Percentiles rank a stretch among this genome's conserved stretches.
These are phyloP conservation scores for Truncatella angustata DNA, from an alignment of 2,329 filamentous ascomycete genomes.

Conservation along the genomic window DNA sequence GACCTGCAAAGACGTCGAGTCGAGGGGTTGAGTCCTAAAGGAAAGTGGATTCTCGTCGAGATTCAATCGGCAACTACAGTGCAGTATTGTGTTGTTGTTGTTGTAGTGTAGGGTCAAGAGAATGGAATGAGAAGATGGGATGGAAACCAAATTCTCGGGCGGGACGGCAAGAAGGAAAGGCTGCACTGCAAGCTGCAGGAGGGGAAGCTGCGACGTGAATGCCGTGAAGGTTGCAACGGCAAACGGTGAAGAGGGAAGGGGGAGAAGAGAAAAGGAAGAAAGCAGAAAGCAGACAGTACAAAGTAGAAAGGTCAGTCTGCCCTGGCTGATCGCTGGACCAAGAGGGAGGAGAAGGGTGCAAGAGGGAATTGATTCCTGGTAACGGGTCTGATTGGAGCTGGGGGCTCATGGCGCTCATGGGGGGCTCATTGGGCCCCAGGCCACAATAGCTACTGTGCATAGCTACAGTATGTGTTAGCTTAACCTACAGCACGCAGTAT, in stretches of 20 bases:
- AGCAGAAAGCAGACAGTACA: conserved; percentile 4
- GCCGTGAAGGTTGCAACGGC: neutral
- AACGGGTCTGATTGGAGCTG: neutral
- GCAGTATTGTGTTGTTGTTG: neutral
- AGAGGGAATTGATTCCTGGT: no score
- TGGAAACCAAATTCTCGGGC: conserved; percentile 6
- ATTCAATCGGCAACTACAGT: neutral
- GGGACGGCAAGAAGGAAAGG: conserved; percentile 13
- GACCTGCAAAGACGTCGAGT: conserved; percentile 10
- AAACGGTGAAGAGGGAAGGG: neutral
- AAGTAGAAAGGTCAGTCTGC: conserved; percentile 8
- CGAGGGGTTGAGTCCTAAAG: neutral
- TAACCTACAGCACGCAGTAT: no score
- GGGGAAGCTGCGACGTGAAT: conserved; percentile 3
- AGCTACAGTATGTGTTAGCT: no score
- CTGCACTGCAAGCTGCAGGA: neutral
- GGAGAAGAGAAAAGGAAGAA: conserved; percentile 3
- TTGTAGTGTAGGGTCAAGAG: conserved; percentile 9
- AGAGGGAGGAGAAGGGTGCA: no score
- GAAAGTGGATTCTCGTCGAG: conserved; percentile 2
- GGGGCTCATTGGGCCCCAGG: neutral
- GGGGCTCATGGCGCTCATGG: neutral
- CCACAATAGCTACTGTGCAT: no score
- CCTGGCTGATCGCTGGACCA: no score
- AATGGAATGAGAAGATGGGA: conserved; percentile 14